Evolutionary conservation across 768 basidiomycete species (phyloP).

Genomic region (Tephrocybe rancida): DNA sequence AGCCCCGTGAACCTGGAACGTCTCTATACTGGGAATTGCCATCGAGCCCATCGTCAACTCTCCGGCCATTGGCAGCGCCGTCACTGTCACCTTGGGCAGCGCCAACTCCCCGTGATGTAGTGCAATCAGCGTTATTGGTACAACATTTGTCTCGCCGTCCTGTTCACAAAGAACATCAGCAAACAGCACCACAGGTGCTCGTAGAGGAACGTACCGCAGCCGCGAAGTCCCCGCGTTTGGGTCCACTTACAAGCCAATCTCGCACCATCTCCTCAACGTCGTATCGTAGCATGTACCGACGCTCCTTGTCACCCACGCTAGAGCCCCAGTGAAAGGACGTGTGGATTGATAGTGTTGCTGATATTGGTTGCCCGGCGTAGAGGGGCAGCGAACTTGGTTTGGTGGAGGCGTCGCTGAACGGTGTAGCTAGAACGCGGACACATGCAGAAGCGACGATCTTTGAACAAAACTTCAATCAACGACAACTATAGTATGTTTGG

Average conservation of each 20-base stretch:
- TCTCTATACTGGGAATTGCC: constrained; percentile 69
- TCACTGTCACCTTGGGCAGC: constrained; percentile 74
- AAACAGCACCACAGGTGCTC: background rate
- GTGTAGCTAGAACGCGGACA: constrained; percentile 49
- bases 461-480: constrained; percentile 1
- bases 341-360: constrained; percentile 62
- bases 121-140: constrained; percentile 81
- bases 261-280: constrained; percentile 80
- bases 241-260: constrained; percentile 90
- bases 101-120: constrained; percentile 80
- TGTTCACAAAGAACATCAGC: constrained; percentile 26
- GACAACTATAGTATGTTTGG: constrained; percentile 4
- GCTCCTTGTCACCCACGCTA: constrained; percentile 37
- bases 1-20: constrained; percentile 85
- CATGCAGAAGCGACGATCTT: constrained; percentile 70
- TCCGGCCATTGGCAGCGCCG: constrained; percentile 55
- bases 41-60: constrained; percentile 59
- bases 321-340: constrained; percentile 83
- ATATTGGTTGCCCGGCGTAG: constrained; percentile 90
- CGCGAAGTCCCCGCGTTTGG: constrained; percentile 81
- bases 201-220: constrained; percentile 53
- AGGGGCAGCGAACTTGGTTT: constrained; percentile 39
- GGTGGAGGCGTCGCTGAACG: constrained; percentile 36
- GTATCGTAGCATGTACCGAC: constrained; percentile 65
- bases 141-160: constrained; percentile 62